A percentile compares a stretch with the other conserved stretches of the same genome.
phyloP scores from a whole-genome alignment of 495 filamentous ascomycete genomes.

The Beverwykella pulmonaria region DNA sequence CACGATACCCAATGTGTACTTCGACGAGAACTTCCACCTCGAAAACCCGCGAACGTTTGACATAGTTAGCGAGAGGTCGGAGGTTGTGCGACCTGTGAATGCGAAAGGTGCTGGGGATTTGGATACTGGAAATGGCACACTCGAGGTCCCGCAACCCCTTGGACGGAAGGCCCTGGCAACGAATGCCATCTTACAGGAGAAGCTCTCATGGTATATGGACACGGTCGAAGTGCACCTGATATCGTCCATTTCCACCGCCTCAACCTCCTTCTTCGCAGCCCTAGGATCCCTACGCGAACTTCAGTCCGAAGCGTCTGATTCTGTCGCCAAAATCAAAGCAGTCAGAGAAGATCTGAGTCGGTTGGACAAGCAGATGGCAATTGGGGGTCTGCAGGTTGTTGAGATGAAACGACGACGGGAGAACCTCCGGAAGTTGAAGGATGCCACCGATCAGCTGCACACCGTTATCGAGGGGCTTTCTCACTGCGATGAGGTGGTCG shows the following conservation, averaged over 20 bases:
- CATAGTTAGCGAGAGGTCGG: conserved; percentile 92
- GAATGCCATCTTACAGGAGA: conserved; percentile 98
- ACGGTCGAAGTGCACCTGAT: conserved; percentile 98
- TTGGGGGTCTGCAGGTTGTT: conserved; percentile 83
- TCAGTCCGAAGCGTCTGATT: conserved; percentile 89
- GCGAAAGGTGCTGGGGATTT: conserved; percentile 58
- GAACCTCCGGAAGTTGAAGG: conserved; percentile 79
- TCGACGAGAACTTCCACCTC: conserved; percentile 91
- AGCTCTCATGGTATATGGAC: conserved; percentile 99
- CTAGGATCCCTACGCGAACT: conserved; percentile 87
- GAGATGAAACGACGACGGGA: conserved; percentile 78
- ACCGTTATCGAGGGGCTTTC: conserved; percentile 74
- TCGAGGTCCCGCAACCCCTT: conserved; percentile 55
- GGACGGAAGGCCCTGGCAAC: conserved; percentile 86
- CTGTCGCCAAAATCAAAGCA: conserved; percentile 80
- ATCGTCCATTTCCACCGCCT: conserved; percentile 91
- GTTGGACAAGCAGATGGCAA: conserved; percentile 84
- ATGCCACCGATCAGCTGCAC: conserved; percentile 80
- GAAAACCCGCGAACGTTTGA: conserved; percentile 97
- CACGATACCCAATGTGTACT: conserved; percentile 90
- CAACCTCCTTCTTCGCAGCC: conserved; percentile 94
- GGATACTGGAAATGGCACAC: conserved; percentile 62
- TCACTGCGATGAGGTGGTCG: conserved; percentile 77
- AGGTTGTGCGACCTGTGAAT: conserved; percentile 74
- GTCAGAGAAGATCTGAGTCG: conserved; percentile 75